Evolutionary conservation across 352 stramenopile genomes (phyloP).

Genomic region (Phytopythium litorale): DNA sequence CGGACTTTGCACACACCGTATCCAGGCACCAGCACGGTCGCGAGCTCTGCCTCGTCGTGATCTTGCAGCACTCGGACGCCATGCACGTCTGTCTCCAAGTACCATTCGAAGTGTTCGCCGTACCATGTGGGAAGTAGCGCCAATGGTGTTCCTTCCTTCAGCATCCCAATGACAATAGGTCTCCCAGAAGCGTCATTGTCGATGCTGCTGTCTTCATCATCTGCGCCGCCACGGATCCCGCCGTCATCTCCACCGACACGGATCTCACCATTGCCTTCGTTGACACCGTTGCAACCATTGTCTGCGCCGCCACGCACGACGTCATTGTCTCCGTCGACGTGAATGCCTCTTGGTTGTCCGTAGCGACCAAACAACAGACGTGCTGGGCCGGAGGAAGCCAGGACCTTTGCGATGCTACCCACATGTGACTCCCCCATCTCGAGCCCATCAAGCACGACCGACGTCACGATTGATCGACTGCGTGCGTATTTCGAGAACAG

Average conservation of each 20-base stretch:
- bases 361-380: neutral
- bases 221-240: too few species aligned
- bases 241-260: too few species aligned
- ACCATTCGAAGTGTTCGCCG: neutral
- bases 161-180: neutral
- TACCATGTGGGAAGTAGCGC: neutral
- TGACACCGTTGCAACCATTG: neutral
- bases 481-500: neutral
- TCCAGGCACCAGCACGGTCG: neutral
- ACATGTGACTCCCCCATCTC: neutral
- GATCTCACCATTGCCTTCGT: too few species aligned
- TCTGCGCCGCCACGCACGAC: neutral
- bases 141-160: neutral
- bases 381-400: neutral
- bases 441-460: neutral
- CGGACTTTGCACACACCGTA: neutral
- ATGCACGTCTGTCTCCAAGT: neutral
- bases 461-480: neutral
- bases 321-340: too few species aligned
- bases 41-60: neutral
- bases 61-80: conserved; percentile 1
- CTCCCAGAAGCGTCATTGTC: neutral
- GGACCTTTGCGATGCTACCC: neutral
- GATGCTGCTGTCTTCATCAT: neutral
- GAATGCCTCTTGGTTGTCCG: neutral